Conservation (phyloP, 169 alveolate species). For the Cryptosporidium ubiquitum region DNA sequence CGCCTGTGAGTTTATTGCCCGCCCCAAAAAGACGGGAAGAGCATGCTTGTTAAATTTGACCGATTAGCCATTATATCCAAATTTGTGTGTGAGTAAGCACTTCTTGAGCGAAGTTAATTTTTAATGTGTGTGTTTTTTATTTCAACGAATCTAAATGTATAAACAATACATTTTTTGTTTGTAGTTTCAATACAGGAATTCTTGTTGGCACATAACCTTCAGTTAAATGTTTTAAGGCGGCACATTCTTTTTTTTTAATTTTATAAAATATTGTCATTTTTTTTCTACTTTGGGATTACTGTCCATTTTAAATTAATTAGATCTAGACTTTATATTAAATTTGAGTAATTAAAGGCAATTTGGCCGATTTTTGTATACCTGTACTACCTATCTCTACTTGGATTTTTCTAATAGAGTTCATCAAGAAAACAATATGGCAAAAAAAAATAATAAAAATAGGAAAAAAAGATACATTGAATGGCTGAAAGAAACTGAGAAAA, state of each 20-base stretch:
- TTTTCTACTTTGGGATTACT: background rate
- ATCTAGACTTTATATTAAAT: background rate
- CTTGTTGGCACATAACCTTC: too few species aligned
- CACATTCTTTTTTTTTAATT: background rate
- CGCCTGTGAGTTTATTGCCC: conserved; percentile 47
- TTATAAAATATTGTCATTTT: too few species aligned
- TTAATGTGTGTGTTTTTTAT: background rate
- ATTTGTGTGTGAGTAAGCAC: conserved; percentile 8
- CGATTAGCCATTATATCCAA: background rate
- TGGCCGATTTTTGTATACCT: background rate
- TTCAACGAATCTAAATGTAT: too few species aligned
- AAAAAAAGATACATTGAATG: conserved; percentile 38
- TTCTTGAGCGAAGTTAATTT: background rate
- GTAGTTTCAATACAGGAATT: background rate
- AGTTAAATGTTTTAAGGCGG: background rate
- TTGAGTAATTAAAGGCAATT: background rate
- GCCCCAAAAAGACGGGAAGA: conserved; percentile 32
- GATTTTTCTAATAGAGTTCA: background rate
- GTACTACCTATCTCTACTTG: background rate
- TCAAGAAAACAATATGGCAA: conserved; percentile 9
- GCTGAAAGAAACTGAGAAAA: conserved; percentile 40
- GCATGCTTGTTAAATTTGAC: background rate
- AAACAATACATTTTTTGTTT: too few species aligned
- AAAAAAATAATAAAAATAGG: conserved; percentile 38
- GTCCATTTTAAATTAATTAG: background rate